Percentiles rank a stretch among this genome's conserved stretches.
Conservation (phyloP, 257 asterid species). For the Marsdenia floribunda region DNA sequence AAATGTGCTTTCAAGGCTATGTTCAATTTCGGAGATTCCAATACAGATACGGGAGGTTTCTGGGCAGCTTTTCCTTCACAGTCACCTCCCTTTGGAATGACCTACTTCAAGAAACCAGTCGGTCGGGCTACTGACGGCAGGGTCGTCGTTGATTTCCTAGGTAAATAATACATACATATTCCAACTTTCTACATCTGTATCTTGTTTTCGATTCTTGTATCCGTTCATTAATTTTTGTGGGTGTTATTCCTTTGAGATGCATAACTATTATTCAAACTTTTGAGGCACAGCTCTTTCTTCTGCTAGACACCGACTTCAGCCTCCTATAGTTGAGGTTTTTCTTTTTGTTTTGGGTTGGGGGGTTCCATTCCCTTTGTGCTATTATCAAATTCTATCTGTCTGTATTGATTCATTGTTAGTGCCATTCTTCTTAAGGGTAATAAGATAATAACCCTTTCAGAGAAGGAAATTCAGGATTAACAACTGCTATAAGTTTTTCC, state of each 20-base stretch:
- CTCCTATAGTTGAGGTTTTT: neutral
- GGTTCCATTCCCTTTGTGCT: neutral
- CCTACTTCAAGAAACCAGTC: conserved; percentile 60
- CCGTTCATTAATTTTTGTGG: neutral
- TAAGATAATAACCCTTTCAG: neutral
- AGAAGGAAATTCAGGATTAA: neutral
- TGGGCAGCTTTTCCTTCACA: conserved; percentile 69
- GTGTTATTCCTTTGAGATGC: too few species aligned
- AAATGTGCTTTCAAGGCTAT: conserved; percentile 54
- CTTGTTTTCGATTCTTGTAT: neutral
- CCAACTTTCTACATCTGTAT: neutral
- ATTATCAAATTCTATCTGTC: neutral
- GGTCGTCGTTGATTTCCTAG: conserved; percentile 61
- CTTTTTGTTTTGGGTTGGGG: neutral
- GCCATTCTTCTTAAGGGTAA: too few species aligned
- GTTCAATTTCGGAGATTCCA: conserved; percentile 82
- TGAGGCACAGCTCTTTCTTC: neutral
- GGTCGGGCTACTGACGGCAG: conserved; percentile 80
- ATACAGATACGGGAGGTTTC: conserved; percentile 71
- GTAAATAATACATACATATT: conserved; percentile 21
- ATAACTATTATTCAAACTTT: neutral
- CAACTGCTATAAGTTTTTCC: neutral
- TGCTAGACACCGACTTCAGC: neutral
- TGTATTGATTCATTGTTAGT: neutral
- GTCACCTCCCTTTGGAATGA: conserved; percentile 59